Conservation (phyloP, 2,329 filamentous ascomycete species). For the Grosmannia clavigera region DNA sequence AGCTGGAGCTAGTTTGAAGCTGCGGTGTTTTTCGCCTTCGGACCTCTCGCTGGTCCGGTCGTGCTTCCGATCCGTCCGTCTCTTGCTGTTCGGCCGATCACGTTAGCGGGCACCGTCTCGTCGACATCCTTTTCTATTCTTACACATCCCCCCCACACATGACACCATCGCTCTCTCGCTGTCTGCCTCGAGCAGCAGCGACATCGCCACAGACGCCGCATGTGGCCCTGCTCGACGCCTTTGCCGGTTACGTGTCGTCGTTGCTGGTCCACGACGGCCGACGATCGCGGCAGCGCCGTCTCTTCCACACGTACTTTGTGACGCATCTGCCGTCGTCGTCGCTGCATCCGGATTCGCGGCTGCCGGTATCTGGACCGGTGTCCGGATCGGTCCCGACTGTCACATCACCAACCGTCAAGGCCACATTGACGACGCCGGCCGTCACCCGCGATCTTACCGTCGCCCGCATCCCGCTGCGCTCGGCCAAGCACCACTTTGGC, state of each 20-base stretch:
- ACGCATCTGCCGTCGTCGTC: slow-evolving; percentile 91
- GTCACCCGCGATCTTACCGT: slow-evolving; percentile 68
- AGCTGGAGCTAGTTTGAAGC: too few species aligned
- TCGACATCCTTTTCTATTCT: too few species aligned
- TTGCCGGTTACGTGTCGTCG: slow-evolving; percentile 12
- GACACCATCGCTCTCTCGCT: not conserved
- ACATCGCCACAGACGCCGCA: not conserved
- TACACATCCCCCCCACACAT: not conserved
- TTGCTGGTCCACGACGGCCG: slow-evolving; percentile 5
- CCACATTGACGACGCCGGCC: slow-evolving; percentile 13
- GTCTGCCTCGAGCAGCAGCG: not conserved
- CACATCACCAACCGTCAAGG: slow-evolving; percentile 17
- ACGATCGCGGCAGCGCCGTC: slow-evolving; percentile 1
- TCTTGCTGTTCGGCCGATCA: too few species aligned
- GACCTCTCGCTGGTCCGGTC: too few species aligned
- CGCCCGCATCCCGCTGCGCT: slow-evolving; percentile 84
- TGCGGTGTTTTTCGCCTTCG: too few species aligned
- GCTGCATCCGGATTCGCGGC: slow-evolving; percentile 73
- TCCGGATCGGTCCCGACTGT: slow-evolving; percentile 61
- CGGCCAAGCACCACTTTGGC: slow-evolving; percentile 93
- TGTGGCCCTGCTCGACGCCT: slow-evolving; percentile 11
- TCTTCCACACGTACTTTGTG: slow-evolving; percentile 93
- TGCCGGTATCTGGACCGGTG: slow-evolving; percentile 53
- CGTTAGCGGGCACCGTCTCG: too few species aligned
- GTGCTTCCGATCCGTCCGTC: too few species aligned